Conservation (phyloP, 1,284 basidiomycete species). For the Sanghuangporus baumii region DNA sequence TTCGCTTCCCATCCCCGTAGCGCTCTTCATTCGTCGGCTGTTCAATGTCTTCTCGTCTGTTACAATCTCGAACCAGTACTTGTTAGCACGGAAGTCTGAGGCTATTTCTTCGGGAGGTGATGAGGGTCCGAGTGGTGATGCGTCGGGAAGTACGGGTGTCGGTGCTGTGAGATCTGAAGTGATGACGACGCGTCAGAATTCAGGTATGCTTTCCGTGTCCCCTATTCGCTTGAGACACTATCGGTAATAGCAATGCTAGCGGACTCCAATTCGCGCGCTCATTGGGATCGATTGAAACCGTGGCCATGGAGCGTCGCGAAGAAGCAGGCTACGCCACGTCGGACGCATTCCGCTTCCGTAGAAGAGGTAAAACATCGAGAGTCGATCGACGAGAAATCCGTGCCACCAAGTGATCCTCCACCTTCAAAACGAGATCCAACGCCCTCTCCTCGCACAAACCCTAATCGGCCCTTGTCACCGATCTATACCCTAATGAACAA, state of each 20-base stretch:
- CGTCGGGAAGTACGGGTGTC: neutral
- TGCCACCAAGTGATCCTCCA: neutral
- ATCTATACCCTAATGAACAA: constrained; percentile 73
- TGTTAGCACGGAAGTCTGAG: constrained; percentile 29
- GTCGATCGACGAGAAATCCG: neutral
- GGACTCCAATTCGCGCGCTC: neutral
- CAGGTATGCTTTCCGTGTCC: neutral
- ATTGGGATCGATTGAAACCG: constrained; percentile 2
- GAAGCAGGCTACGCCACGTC: neutral
- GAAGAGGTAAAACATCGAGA: neutral
- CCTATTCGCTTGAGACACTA: neutral
- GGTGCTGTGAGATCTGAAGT: constrained; percentile 1
- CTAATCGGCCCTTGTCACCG: constrained; percentile 22
- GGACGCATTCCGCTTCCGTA: neutral
- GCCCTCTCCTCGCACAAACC: constrained; percentile 7
- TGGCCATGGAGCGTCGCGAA: neutral
- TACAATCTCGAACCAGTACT: constrained; percentile 60
- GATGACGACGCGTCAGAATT: neutral
- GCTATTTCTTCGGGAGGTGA: neutral
- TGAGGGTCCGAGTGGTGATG: neutral
- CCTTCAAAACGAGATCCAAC: neutral
- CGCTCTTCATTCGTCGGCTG: constrained; percentile 53
- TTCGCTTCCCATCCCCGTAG: constrained; percentile 54
- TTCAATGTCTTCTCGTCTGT: constrained; percentile 61
- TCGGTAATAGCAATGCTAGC: neutral